phyloP scores from a whole-genome alignment of 805 yeast genomes.

The Schwanniomyces vanrijiae region DNA sequence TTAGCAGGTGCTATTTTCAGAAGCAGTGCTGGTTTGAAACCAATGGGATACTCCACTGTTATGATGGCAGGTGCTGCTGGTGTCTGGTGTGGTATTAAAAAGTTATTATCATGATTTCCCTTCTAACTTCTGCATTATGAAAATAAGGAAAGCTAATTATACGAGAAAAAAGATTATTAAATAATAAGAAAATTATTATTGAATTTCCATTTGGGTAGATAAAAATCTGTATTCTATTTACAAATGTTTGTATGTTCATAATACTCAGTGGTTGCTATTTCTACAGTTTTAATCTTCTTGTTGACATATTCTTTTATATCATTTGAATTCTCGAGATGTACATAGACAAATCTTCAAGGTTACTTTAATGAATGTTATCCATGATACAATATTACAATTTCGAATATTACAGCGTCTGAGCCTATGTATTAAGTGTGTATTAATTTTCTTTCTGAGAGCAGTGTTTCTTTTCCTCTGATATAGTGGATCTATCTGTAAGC shows the following conservation, averaged over 20 bases:
- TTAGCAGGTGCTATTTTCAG: constrained; percentile 89
- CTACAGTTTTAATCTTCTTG: constrained; percentile 1
- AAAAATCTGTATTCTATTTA: neutral
- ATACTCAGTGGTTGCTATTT: neutral
- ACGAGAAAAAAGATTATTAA: neutral
- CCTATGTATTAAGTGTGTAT: neutral
- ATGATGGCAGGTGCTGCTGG: constrained; percentile 89
- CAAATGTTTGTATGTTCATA: neutral
- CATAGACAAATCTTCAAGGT: constrained; percentile 2
- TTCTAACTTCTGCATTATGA: constrained; percentile 6
- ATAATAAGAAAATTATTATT: neutral
- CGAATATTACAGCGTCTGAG: neutral
- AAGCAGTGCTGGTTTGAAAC: constrained; percentile 79
- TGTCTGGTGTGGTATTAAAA: constrained; percentile 86
- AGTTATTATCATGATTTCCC: constrained; percentile 16
- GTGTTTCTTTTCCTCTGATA: neutral
- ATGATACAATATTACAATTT: neutral
- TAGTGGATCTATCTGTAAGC: constrained; percentile 2
- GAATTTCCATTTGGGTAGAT: neutral
- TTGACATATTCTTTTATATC: neutral
- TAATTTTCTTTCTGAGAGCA: neutral
- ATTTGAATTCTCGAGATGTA: constrained; percentile 2
- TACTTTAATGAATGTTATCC: constrained; percentile 1
- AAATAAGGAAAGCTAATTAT: constrained; percentile 1
- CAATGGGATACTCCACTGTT: constrained; percentile 84